Evolutionary conservation across 2,329 filamentous ascomycete species (phyloP).

Genomic region (Apiospora aurea): DNA sequence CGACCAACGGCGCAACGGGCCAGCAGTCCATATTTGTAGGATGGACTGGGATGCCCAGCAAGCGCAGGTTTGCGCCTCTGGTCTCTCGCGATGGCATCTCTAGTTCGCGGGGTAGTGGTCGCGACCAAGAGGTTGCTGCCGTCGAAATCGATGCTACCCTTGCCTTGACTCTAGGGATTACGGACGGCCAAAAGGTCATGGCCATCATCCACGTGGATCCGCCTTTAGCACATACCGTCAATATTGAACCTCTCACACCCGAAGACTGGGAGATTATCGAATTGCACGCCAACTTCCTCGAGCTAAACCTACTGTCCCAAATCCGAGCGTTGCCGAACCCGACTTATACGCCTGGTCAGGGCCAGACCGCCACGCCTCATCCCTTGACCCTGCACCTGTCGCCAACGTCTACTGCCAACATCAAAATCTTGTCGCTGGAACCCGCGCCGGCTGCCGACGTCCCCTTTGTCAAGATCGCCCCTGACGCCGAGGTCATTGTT

Average conservation of each 20-base stretch:
- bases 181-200: slow-evolving; percentile 81
- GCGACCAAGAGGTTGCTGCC: slow-evolving; percentile 78
- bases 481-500: slow-evolving; percentile 96
- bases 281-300: slow-evolving; percentile 92
- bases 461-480: slow-evolving; percentile 89
- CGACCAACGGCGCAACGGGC: slow-evolving; percentile 51
- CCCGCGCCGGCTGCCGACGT: slow-evolving; percentile 72
- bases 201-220: slow-evolving; percentile 84
- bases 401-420: slow-evolving; percentile 93
- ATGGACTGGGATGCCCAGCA: slow-evolving; percentile 98
- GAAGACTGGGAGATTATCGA: slow-evolving; percentile 99
- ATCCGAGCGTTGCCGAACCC: slow-evolving; percentile 94
- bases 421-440: slow-evolving; percentile 83
- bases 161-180: slow-evolving; percentile 76
- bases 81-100: slow-evolving; percentile 77
- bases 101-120: slow-evolving; percentile 61
- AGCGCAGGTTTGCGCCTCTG: slow-evolving; percentile 76
- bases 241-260: slow-evolving; percentile 93
- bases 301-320: slow-evolving; percentile 91
- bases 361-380: slow-evolving; percentile 66
- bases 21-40: slow-evolving; percentile 84
- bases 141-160: slow-evolving; percentile 91
- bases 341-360: slow-evolving; percentile 61
- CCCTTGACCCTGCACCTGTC: slow-evolving; percentile 92
- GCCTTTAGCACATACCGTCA: slow-evolving; percentile 88